phyloP scores from a whole-genome alignment of 768 basidiomycete genomes.

The Lentinula sp. region DNA sequence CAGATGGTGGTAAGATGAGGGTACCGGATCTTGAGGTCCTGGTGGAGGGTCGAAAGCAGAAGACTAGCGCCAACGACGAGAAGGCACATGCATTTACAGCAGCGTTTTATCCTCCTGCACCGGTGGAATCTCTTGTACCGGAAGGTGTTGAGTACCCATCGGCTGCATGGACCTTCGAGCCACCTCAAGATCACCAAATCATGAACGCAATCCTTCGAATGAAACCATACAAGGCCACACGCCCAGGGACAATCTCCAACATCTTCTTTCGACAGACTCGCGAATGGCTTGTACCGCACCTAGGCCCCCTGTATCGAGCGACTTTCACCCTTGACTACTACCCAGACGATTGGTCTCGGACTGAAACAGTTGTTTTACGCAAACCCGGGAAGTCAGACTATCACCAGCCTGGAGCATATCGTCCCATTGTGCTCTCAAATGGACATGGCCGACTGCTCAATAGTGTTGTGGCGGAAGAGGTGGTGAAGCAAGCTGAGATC shows the following conservation, averaged over 20 bases:
- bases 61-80: not conserved
- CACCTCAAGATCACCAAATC: conserved; percentile 13
- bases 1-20: not conserved
- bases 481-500: conserved; percentile 9
- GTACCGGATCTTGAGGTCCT: not conserved
- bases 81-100: not conserved
- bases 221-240: conserved; percentile 3
- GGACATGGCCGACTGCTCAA: not conserved
- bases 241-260: conserved; percentile 1
- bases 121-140: not conserved
- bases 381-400: conserved; percentile 24
- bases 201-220: not conserved
- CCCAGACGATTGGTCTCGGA: conserved; percentile 7
- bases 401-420: conserved; percentile 13
- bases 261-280: conserved; percentile 12
- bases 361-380: conserved; percentile 11
- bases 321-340: not conserved
- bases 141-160: not conserved
- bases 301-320: conserved; percentile 12
- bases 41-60: not conserved
- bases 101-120: not conserved
- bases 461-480: not conserved
- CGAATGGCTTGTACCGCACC: conserved; percentile 7
- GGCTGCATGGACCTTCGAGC: not conserved
- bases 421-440: conserved; percentile 20